Percentiles rank a stretch among this genome's conserved stretches.
phyloP scores from a whole-genome alignment of 1,284 basidiomycete genomes.

The Boletus albobrunnescens region DNA sequence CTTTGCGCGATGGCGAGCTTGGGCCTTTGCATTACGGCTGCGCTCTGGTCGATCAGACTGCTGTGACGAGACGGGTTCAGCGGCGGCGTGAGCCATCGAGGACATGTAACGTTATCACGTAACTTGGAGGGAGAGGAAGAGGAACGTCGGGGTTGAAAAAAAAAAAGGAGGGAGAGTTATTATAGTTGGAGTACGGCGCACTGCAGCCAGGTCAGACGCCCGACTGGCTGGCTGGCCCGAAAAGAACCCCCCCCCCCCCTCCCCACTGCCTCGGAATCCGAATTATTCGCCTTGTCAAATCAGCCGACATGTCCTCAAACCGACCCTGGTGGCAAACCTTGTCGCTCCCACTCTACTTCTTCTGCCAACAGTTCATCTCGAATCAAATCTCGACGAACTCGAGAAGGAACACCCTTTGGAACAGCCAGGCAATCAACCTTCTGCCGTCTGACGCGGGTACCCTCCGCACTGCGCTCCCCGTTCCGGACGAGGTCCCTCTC shows the following conservation, averaged over 20 bases:
- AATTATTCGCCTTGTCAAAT: constrained; percentile 49
- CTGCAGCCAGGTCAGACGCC: constrained; percentile 24
- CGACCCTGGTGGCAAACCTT: constrained; percentile 43
- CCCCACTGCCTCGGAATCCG: constrained; percentile 41
- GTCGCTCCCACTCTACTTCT: constrained; percentile 18
- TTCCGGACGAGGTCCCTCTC: too few species aligned
- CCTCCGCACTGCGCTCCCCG: neutral
- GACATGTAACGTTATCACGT: constrained; percentile 42
- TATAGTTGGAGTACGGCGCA: constrained; percentile 29
- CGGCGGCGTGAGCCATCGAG: constrained; percentile 38
- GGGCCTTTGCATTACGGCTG: constrained; percentile 83
- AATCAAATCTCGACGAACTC: constrained; percentile 33
- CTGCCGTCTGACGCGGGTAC: constrained; percentile 9
- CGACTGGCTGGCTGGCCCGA: constrained; percentile 18
- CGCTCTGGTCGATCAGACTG: constrained; percentile 58
- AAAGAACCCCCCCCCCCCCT: too few species aligned
- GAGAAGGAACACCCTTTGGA: constrained; percentile 9
- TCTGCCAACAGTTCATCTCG: constrained; percentile 27
- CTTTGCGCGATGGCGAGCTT: constrained; percentile 87
- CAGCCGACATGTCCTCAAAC: constrained; percentile 42
- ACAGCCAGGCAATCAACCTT: constrained; percentile 23
- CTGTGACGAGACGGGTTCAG: constrained; percentile 40
- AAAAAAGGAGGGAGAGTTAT: constrained; percentile 30
- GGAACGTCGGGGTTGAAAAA: constrained; percentile 31
- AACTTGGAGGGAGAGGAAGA: constrained; percentile 31